Conservation (phyloP, 768 basidiomycete species). For the Leccinum imitatum region DNA sequence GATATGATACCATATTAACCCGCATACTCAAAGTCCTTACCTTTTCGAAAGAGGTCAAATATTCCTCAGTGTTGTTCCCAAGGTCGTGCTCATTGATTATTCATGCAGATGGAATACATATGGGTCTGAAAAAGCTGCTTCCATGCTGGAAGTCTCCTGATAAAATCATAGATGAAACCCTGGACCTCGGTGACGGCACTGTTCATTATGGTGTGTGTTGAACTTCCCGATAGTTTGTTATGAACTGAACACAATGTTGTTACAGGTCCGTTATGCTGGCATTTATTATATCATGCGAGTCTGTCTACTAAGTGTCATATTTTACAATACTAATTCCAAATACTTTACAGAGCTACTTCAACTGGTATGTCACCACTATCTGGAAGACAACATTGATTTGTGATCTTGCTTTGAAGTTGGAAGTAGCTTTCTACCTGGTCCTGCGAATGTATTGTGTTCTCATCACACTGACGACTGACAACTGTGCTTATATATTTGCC, state of each 20-base stretch:
- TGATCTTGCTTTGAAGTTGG: not conserved
- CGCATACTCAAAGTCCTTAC: not conserved
- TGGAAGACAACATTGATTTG: not conserved
- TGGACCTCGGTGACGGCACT: not conserved
- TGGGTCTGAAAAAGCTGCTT: not conserved
- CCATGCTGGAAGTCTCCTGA: not conserved
- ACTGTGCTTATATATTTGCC: not conserved
- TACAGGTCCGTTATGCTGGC: conserved; percentile 15
- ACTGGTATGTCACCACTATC: not conserved
- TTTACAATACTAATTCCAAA: not conserved
- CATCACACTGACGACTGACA: not conserved
- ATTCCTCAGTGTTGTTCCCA: not conserved
- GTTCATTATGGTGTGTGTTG: not conserved
- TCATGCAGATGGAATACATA: not conserved
- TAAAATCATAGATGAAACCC: not conserved
- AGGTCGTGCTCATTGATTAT: not conserved
- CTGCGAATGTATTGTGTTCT: too few species aligned
- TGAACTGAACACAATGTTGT: not conserved
- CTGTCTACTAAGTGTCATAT: not conserved
- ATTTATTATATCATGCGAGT: conserved; percentile 5
- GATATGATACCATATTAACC: not conserved
- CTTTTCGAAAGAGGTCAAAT: not conserved
- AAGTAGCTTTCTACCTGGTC: not conserved
- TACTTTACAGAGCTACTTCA: not conserved
- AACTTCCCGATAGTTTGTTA: not conserved